Percentiles rank a stretch among this genome's conserved stretches.
phyloP scores from a whole-genome alignment of 495 filamentous ascomycete species.

The Neurospora pannonica region DNA sequence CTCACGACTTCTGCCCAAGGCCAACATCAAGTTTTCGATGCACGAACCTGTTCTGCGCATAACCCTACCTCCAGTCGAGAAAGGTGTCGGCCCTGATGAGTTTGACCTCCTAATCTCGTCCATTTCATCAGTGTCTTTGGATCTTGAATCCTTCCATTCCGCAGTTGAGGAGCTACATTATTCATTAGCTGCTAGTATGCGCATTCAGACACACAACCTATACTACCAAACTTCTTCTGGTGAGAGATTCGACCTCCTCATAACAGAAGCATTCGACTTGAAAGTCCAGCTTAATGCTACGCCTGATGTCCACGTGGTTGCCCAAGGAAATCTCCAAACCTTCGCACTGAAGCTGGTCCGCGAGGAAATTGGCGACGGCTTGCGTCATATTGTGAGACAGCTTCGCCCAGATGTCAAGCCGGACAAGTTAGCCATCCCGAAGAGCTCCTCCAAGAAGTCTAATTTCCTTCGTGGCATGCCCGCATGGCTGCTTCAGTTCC shows the following conservation, averaged over 20 bases:
- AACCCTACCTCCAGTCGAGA: conserved; percentile 58
- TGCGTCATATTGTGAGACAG: conserved; percentile 83
- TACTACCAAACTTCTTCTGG: conserved; percentile 89
- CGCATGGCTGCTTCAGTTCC: conserved; percentile 73
- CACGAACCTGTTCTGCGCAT: conserved; percentile 93
- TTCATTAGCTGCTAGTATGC: conserved; percentile 67
- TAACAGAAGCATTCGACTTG: conserved; percentile 77
- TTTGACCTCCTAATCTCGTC: conserved; percentile 92
- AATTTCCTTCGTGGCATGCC: conserved; percentile 74
- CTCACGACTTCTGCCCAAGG: conserved; percentile 87
- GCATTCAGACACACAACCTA: conserved; percentile 78
- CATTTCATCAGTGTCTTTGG: conserved; percentile 82
- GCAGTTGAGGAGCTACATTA: conserved; percentile 78
- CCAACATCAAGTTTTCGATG: conserved; percentile 87
- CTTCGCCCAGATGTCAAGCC: conserved; percentile 53
- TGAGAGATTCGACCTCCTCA: conserved; percentile 71
- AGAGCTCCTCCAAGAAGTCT: conserved; percentile 32
- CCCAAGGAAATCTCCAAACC: conserved; percentile 70
- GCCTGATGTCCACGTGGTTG: conserved; percentile 75
- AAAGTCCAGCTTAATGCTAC: conserved; percentile 76
- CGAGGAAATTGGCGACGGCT: conserved; percentile 80
- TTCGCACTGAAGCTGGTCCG: conserved; percentile 85
- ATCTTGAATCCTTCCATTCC: conserved; percentile 91
- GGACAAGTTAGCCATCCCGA: conserved; percentile 45
- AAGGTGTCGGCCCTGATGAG: conserved; percentile 59